These are phyloP conservation scores for Chenopodium suecicum DNA, from an alignment of 148 eudicot species.

Conservation along the genomic window DNA sequence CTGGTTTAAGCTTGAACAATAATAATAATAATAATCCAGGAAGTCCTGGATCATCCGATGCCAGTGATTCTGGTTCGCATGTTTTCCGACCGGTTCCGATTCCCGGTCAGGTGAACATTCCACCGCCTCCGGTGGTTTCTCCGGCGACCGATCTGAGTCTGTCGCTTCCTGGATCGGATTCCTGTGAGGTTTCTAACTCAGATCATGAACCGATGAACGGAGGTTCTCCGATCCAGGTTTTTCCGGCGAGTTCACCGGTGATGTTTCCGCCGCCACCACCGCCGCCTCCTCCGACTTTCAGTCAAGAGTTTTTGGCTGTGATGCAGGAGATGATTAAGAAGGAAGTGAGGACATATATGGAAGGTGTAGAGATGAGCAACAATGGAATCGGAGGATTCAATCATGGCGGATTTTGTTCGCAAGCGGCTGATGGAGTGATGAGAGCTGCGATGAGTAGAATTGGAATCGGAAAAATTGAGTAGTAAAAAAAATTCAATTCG, in stretches of 20 bases:
- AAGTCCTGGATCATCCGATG: constrained; percentile 75
- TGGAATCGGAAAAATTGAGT: constrained; percentile 64
- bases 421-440: constrained; percentile 45
- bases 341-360: constrained; percentile 82
- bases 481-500: background rate
- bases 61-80: constrained; percentile 52
- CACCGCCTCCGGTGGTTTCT: constrained; percentile 6
- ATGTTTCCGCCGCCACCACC: constrained; percentile 16
- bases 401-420: constrained; percentile 37
- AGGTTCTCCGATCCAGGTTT: background rate
- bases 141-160: constrained; percentile 48
- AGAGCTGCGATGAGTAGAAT: constrained; percentile 51
- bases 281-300: constrained; percentile 34
- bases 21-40: constrained; percentile 30
- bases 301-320: constrained; percentile 57
- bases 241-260: background rate
- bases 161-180: constrained; percentile 60
- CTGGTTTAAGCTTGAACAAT: constrained; percentile 43
- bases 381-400: background rate
- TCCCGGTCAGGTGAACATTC: constrained; percentile 31
- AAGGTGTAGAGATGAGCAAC: constrained; percentile 38
- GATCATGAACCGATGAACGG: background rate
- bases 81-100: constrained; percentile 57
- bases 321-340: constrained; percentile 85
- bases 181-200: constrained; percentile 27